Conservation (phyloP, 805 yeast genomes). For the Zygotorulaspora florentina region DNA sequence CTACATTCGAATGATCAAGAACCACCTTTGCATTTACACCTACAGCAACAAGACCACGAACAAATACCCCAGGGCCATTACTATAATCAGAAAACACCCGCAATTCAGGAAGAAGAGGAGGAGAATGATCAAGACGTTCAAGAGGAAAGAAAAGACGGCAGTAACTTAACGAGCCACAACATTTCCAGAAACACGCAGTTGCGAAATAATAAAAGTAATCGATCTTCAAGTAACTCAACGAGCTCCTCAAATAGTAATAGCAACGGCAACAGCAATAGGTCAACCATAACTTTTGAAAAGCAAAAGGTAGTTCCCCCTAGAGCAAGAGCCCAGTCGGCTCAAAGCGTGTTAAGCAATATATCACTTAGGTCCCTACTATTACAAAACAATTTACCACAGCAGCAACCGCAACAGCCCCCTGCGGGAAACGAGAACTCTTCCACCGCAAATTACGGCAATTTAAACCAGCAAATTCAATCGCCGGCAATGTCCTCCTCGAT, state of each 20-base stretch:
- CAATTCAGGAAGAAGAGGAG: constrained; percentile 21
- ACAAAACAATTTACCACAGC: constrained; percentile 54
- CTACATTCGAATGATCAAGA: constrained; percentile 3
- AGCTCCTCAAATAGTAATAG: constrained; percentile 12
- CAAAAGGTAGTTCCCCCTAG: constrained; percentile 55
- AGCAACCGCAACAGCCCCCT: constrained; percentile 10
- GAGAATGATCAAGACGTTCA: constrained; percentile 9
- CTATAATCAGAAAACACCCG: constrained; percentile 14
- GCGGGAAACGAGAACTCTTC: constrained; percentile 7
- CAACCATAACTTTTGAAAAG: constrained; percentile 43
- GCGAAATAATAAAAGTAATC: constrained; percentile 7
- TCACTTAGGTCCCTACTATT: constrained; percentile 58
- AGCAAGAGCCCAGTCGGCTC: constrained; percentile 39
- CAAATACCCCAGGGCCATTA: constrained; percentile 9
- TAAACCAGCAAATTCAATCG: constrained; percentile 39
- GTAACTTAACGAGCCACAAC: not conserved
- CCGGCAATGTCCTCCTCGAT: constrained; percentile 39
- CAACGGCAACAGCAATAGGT: constrained; percentile 11
- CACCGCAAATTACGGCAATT: constrained; percentile 24
- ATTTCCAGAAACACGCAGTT: not conserved
- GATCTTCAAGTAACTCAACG: constrained; percentile 10
- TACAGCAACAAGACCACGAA: constrained; percentile 6
- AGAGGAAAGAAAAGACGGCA: constrained; percentile 3
- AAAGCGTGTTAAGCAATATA: constrained; percentile 50
- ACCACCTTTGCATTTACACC: not conserved